Conservation (phyloP, 78 protist species). For the Tieghemostelium lacteum region DNA sequence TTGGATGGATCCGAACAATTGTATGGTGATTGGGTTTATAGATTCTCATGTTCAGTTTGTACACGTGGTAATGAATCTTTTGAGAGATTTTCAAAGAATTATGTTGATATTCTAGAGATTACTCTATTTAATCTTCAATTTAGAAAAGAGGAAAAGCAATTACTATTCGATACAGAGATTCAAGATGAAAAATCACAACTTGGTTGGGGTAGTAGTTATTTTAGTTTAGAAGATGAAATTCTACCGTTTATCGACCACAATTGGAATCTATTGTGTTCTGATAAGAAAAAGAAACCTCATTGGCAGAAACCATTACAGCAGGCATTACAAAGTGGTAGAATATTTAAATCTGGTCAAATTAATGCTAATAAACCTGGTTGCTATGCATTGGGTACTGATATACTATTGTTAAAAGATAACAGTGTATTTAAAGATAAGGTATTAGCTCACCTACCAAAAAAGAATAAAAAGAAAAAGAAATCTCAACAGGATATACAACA, state of each 20-base stretch:
- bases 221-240: constrained; percentile 38
- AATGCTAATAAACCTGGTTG: constrained; percentile 8
- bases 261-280: constrained; percentile 71
- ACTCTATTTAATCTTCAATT: constrained; percentile 21
- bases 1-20: constrained; percentile 52
- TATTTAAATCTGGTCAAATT: constrained; percentile 41
- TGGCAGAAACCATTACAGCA: constrained; percentile 61
- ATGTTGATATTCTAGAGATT: constrained; percentile 65
- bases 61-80: constrained; percentile 27
- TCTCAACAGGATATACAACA: background rate
- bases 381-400: constrained; percentile 70
- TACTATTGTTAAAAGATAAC: constrained; percentile 41
- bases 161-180: no score
- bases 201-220: background rate
- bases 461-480: constrained; percentile 54
- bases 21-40: constrained; percentile 69
- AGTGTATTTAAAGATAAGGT: constrained; percentile 56
- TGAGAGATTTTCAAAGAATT: constrained; percentile 73
- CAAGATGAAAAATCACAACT: background rate
- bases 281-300: constrained; percentile 66
- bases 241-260: constrained; percentile 52
- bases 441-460: constrained; percentile 33
- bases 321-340: constrained; percentile 37
- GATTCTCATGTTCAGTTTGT: constrained; percentile 64
- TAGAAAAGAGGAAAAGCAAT: background rate